Conservation (phyloP, 176 grass and related monocot species). For the Panicum miliaceum region DNA sequence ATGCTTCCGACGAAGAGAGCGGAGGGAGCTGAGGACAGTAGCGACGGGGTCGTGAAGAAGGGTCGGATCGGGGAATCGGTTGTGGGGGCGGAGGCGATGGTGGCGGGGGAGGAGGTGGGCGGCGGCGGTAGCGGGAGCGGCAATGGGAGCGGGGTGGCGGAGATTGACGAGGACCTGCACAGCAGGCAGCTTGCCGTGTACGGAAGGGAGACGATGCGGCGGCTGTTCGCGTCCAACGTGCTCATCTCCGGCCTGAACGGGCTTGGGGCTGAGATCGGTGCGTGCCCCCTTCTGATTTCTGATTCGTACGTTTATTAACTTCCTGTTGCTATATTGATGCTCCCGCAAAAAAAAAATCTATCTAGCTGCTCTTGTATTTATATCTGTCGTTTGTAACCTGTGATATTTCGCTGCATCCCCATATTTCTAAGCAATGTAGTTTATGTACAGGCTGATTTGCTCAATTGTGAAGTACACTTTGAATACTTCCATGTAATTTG, state of each 20-base stretch:
- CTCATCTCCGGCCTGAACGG: slow-evolving; percentile 79
- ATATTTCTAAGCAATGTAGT: not conserved
- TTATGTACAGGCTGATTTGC: not conserved
- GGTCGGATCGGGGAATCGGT: slow-evolving; percentile 20
- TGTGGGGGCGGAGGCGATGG: slow-evolving; percentile 29
- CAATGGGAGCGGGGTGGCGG: slow-evolving; percentile 43
- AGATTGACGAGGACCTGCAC: slow-evolving; percentile 88
- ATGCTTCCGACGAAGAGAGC: slow-evolving; percentile 42
- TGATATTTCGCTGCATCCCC: not conserved
- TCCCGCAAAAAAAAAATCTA: not conserved
- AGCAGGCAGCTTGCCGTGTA: slow-evolving; percentile 85
- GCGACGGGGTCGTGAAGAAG: slow-evolving; percentile 37
- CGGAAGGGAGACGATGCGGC: slow-evolving; percentile 81
- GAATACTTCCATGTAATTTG: slow-evolving; percentile 13
- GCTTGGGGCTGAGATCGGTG: slow-evolving; percentile 85
- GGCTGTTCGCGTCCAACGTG: slow-evolving; percentile 71
- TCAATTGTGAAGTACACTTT: slow-evolving; percentile 1
- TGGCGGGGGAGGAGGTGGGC: not conserved
- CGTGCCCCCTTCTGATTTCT: slow-evolving; percentile 6
- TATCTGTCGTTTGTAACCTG: not conserved
- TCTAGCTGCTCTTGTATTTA: not conserved
- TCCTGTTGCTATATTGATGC: not conserved
- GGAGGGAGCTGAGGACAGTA: slow-evolving; percentile 10
- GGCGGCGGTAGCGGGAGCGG: not conserved
- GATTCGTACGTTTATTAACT: not conserved